Base-by-base conservation (phyloP, 306 rosid genomes). In the Vigna mungo region DNA sequence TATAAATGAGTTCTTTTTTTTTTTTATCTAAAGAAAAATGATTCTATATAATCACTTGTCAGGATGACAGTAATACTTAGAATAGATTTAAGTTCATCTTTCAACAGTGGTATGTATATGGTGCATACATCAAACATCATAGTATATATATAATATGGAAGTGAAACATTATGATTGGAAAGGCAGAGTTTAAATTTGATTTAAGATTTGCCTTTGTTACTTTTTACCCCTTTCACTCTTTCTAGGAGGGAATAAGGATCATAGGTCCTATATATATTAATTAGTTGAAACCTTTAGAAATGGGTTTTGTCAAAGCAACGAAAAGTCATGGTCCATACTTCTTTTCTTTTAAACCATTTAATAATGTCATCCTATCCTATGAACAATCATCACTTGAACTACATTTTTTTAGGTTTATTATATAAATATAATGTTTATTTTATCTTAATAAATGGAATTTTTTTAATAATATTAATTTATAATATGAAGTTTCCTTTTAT, bases 281-380 rank as follows among this genome's bases (percentile, higher is more conserved):
- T 70, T 70, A 54, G 72, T 70, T 80, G 79, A 84, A 48, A 54
- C 78, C 44, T 78, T 75, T 73, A 8, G 46, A 80, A 64, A 36
- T 7, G 16, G 55, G 16, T 63, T 83, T 73, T 23, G 80, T 67
- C 77, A 73, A 74, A 80, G 58, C 49, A 55, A 30, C 68, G 41
- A 75, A 71, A 65, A 64, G 53, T 17, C 61, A 75, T 71, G 73
- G 53, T 76, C 76, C 80, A 78, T 12, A 41, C 39, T 52, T 71
- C 52, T 62, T 39, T 9, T 20, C 81, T 23, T 53, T 69, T 25
- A 51, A 64, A 63, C 8, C 56, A 82, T 63, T 75, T 27, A 81
- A 68, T 68, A 25, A 68, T 46, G 61, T 20, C 78, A 15, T 41
- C 58, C 12, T 52, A 15, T 41, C 58, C 8, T 41, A 15, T 55